Conservation (phyloP, 2,329 filamentous ascomycete genomes). For the Fusarium caatingaense region DNA sequence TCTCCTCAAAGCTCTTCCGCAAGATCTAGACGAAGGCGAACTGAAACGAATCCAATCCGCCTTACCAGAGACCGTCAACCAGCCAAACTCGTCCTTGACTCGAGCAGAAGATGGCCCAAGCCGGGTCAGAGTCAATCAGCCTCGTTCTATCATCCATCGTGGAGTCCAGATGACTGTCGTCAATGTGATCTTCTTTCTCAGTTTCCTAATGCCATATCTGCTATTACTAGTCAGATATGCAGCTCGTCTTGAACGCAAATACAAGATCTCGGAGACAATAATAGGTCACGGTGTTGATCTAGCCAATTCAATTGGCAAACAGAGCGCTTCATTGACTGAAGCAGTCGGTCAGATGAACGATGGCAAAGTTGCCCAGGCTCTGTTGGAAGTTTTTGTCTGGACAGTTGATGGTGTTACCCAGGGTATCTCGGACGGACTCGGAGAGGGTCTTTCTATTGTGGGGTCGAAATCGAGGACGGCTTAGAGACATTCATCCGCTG, state of each 20-base stretch:
- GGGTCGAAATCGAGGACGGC: constrained; percentile 26
- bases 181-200: constrained; percentile 67
- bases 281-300: constrained; percentile 72
- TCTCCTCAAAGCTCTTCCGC: constrained; percentile 71
- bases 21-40: constrained; percentile 67
- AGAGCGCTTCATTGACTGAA: constrained; percentile 68
- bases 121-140: constrained; percentile 1
- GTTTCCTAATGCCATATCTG: constrained; percentile 71
- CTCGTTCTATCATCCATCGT: constrained; percentile 67
- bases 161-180: constrained; percentile 67
- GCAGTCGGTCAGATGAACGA: constrained; percentile 71
- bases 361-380: constrained; percentile 69
- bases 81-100: background rate
- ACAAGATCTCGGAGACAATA: constrained; percentile 78
- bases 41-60: constrained; percentile 50
- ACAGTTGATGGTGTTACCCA: constrained; percentile 72
- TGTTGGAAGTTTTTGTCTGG: constrained; percentile 69
- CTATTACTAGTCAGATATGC: constrained; percentile 63
- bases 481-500: background rate
- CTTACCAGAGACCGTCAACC: constrained; percentile 40
- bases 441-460: constrained; percentile 49
- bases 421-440: constrained; percentile 74
- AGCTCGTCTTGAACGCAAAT: constrained; percentile 73
- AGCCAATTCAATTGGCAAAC: constrained; percentile 64
- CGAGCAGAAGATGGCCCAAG: constrained; percentile 6